Base-by-base conservation (phyloP, 768 basidiomycete species). In the Clathrus columnatus region DNA sequence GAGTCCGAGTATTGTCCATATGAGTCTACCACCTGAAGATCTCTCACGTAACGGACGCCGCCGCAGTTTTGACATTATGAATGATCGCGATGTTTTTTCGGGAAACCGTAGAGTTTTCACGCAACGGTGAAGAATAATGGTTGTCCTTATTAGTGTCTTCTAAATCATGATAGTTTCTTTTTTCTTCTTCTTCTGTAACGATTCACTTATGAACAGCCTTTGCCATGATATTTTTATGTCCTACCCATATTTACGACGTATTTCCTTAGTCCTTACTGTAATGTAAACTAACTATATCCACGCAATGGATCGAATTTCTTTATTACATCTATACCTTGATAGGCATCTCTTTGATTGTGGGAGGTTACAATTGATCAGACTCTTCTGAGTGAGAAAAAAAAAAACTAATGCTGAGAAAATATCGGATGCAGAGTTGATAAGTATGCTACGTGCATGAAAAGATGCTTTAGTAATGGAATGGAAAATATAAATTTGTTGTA, bases 361-460 rank as follows among this genome's bases (percentile, higher is more conserved):
- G 14, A 36, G n/a, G n/a, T 36, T 36, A 36, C 36, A 36, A 36
- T 36, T 36, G 36, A 36, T 36, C 11, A 53, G 54, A 51, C 36
- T 45, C 28, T 59, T 58, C 53, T 48, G 53, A 43, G 5, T 30
- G 53, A n/a, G 47, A 52, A 32, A 32, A 47, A 20, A 48, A 16
- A 26, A 44, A 16, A 65, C 74, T 47, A 32, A 89, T 88, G 81
- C 96, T 96, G 65, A 91, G 48, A 79, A 70, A 32, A 85, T 73
- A 26, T 50, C 18, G 24, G 23, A 50, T 50, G 49, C 24, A 26
- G 49, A 30, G 49, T 27, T 20, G 30, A 24, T 26, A n/a, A 26
- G 24, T 24, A 26, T 50, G 7, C n/a, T n/a, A n/a, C n/a, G n/a
- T n/a, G n/a, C n/a, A 16, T 50, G 24, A 23, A 50, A 27, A 30